Conservation (phyloP, 257 asterid genomes). For the Prunella vulgaris region DNA sequence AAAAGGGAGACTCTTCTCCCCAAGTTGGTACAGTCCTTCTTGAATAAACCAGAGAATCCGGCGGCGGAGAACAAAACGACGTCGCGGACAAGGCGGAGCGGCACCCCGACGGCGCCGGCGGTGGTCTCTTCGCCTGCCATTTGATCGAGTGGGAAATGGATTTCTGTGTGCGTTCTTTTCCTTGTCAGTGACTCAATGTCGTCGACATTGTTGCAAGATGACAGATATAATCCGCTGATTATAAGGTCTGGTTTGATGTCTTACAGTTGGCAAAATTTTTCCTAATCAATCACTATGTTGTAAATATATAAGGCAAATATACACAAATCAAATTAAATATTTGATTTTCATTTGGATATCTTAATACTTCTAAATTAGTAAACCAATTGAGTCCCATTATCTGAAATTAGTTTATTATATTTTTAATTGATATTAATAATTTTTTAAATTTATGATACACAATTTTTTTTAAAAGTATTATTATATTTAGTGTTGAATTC, state of each 20-base stretch:
- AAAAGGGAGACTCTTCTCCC: constrained; percentile 61
- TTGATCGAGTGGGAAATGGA: constrained; percentile 18
- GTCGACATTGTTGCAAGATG: constrained; percentile 24
- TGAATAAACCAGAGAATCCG: constrained; percentile 62
- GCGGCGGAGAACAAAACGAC: constrained; percentile 47
- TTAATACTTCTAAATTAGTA: too few species aligned
- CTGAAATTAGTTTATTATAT: too few species aligned
- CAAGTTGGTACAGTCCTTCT: constrained; percentile 65
- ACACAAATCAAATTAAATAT: too few species aligned
- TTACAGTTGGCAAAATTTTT: constrained; percentile 30
- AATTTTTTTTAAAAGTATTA: too few species aligned
- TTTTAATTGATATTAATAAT: too few species aligned
- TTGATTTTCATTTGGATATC: too few species aligned
- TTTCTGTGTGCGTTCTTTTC: constrained; percentile 10
- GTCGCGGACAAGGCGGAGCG: constrained; percentile 52
- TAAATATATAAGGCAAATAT: too few species aligned
- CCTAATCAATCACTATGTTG: too few species aligned
- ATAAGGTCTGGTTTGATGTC: constrained; percentile 4
- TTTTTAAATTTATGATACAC: too few species aligned
- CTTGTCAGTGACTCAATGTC: constrained; percentile 13
- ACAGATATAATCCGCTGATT: constrained; percentile 15
- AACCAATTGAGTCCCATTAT: too few species aligned
- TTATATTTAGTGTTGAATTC: too few species aligned
- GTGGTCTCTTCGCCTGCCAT: constrained; percentile 51
- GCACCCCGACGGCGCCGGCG: constrained; percentile 20